phyloP scores from a whole-genome alignment of 2,329 filamentous ascomycete genomes.

The Xylaria sp. region DNA sequence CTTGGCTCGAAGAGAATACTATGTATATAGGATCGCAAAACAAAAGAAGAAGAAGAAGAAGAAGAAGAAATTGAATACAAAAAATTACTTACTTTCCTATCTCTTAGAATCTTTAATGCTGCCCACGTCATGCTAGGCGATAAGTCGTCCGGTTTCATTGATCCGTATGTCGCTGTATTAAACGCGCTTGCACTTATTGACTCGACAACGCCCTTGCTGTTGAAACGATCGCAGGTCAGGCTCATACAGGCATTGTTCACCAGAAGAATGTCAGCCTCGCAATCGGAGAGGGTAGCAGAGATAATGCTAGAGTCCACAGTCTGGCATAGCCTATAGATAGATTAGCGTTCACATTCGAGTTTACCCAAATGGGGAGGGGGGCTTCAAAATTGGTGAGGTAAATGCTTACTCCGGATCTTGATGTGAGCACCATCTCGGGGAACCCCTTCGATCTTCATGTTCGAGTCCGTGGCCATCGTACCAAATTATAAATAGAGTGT shows the following conservation, averaged over 20 bases:
- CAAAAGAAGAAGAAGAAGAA: not conserved
- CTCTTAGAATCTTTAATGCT: constrained; percentile 6
- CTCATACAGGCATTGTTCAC: constrained; percentile 21
- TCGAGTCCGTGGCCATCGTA: constrained; percentile 27
- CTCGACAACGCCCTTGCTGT: constrained; percentile 24
- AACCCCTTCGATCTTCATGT: constrained; percentile 18
- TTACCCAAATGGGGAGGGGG: not conserved
- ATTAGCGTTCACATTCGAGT: not conserved
- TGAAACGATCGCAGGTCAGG: constrained; percentile 25
- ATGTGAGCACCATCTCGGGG: constrained; percentile 18
- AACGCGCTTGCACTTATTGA: constrained; percentile 30
- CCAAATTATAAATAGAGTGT: constrained; percentile 29
- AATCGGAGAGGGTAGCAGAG: constrained; percentile 18
- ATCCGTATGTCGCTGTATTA: constrained; percentile 3
- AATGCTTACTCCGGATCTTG: not conserved
- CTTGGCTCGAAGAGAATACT: not conserved
- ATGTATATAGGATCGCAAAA: not conserved
- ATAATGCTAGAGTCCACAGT: constrained; percentile 15
- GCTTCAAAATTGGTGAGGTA: not conserved
- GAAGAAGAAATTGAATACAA: too few relatives aligned
- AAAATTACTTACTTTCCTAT: constrained; percentile 4
- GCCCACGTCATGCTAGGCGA: constrained; percentile 30
- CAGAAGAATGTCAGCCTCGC: constrained; percentile 27
- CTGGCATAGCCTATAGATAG: not conserved
- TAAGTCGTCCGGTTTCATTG: not conserved